Base-by-base conservation (phyloP, 257 asterid genomes). In the Petunia secreta region DNA sequence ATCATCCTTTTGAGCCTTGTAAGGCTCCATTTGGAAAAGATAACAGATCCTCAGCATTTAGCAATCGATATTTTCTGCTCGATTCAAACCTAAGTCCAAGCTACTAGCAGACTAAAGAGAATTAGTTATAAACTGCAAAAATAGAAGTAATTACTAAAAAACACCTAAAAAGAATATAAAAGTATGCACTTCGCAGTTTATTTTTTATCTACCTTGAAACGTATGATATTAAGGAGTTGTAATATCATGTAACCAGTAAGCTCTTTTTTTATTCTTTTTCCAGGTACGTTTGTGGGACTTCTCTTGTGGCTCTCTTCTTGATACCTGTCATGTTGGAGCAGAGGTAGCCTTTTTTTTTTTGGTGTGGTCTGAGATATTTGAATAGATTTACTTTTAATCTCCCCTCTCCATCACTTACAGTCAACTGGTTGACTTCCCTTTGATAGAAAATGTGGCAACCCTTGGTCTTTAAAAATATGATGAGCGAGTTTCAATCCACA, bases 221-320 rank as follows among this genome's bases (percentile, higher is more conserved):
- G 46, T 14, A 25, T 73, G 1, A n/a, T 34, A 38, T 68, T 25
- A 25, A 46, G 77, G 77, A 69, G 59, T 66, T 14, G 6, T 40
- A 66, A 40, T 69, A 46, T 69, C 77, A 69, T 46, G 59, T 16
- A 69, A 73, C 25, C 13, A 3, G 40, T 34, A 37, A 13, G 55
- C 59, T 69, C 6, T 41, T 41, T 59, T 59, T 79, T 71, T 38
- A 58, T 43, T 41, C 53, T 16, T 41, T 79, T 85, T 69, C 41
- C 91, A 96, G 99, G 98, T 96, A 79, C 97, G 98, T 37, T 83
- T 96, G 77, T 96, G 99, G 98, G 97, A 96, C 75, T 88, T 84
- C 85, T 75, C 87, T 69, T 85, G 89, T 82, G 98, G 99, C 69
- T 84, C 89, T 87, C 94, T 96, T 85, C 94, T 96, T 66, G 97